Evolutionary conservation across 768 basidiomycete species (phyloP).

Genomic region (Cyathus striatus): DNA sequence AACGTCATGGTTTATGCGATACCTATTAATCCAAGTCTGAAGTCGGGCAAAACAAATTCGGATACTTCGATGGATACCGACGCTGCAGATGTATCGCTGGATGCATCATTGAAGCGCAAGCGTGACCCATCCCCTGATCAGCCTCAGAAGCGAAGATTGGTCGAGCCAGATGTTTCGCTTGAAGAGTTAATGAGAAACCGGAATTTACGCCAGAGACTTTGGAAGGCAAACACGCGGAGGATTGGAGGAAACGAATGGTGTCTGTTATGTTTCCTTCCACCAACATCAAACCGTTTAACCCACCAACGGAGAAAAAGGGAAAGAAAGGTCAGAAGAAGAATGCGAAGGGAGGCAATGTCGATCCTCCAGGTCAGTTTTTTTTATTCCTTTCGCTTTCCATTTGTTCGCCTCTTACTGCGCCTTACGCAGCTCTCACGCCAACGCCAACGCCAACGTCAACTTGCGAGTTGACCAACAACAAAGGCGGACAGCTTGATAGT

Average conservation of each 20-base stretch:
- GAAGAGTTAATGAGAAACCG: constrained; percentile 12
- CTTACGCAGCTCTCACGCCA: too few relatives aligned
- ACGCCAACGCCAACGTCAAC: too few relatives aligned
- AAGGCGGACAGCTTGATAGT: too few relatives aligned
- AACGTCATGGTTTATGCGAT: constrained; percentile 64
- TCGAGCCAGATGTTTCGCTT: constrained; percentile 6
- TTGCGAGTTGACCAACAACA: too few relatives aligned
- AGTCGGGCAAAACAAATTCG: constrained; percentile 2
- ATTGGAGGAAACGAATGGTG: constrained; percentile 50
- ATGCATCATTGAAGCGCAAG: constrained; percentile 36
- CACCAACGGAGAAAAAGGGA: constrained; percentile 5
- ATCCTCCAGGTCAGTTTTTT: too few relatives aligned
- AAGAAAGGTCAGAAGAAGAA: background rate
- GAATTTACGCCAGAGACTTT: constrained; percentile 30
- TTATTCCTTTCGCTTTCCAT: too few relatives aligned
- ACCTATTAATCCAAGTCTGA: constrained; percentile 28
- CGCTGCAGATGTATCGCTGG: constrained; percentile 1
- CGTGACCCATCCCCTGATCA: constrained; percentile 30
- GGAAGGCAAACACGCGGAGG: constrained; percentile 39
- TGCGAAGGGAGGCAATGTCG: too few relatives aligned
- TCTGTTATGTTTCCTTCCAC: constrained; percentile 59
- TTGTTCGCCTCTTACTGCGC: too few relatives aligned
- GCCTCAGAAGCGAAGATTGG: constrained; percentile 29
- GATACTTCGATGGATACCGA: background rate
- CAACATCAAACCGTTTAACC: constrained; percentile 6